These are phyloP conservation scores for Kuraishia borneana DNA, from an alignment of 805 yeast species.

Conservation along the genomic window DNA sequence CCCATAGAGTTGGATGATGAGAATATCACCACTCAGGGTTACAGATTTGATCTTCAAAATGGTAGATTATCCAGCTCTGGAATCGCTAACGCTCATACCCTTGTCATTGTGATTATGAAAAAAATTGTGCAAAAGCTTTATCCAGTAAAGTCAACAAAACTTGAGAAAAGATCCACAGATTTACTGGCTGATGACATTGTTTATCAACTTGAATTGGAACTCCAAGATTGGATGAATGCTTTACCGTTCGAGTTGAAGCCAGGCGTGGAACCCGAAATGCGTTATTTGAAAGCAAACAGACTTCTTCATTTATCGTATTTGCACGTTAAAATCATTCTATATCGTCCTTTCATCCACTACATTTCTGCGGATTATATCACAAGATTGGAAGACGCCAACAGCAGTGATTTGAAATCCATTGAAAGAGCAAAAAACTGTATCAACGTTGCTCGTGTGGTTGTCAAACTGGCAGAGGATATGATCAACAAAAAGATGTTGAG, in stretches of 20 bases:
- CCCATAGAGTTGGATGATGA: constrained; percentile 85
- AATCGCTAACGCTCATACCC: constrained; percentile 80
- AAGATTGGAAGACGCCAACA: constrained; percentile 7
- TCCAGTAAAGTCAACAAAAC: constrained; percentile 44
- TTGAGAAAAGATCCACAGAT: constrained; percentile 14
- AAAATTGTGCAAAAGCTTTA: constrained; percentile 64
- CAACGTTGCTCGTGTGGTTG: constrained; percentile 73
- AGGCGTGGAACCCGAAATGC: constrained; percentile 53
- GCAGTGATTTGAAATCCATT: constrained; percentile 47
- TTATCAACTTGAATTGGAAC: constrained; percentile 52
- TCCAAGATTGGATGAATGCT: constrained; percentile 60
- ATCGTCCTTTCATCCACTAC: constrained; percentile 83
- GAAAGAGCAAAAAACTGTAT: constrained; percentile 77
- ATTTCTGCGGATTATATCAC: constrained; percentile 41
- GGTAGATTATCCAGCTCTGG: constrained; percentile 58
- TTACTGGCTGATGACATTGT: constrained; percentile 28
- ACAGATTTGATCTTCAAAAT: constrained; percentile 27
- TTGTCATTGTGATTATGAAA: constrained; percentile 56
- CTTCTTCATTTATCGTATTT: constrained; percentile 60
- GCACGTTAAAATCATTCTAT: constrained; percentile 70
- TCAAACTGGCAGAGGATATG: constrained; percentile 73
- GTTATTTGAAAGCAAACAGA: constrained; percentile 64
- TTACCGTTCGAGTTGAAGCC: constrained; percentile 67
- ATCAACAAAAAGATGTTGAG: constrained; percentile 56
- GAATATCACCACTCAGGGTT: constrained; percentile 60